Base-by-base conservation (phyloP, 306 rosid genomes). In the Vicia sativa region DNA sequence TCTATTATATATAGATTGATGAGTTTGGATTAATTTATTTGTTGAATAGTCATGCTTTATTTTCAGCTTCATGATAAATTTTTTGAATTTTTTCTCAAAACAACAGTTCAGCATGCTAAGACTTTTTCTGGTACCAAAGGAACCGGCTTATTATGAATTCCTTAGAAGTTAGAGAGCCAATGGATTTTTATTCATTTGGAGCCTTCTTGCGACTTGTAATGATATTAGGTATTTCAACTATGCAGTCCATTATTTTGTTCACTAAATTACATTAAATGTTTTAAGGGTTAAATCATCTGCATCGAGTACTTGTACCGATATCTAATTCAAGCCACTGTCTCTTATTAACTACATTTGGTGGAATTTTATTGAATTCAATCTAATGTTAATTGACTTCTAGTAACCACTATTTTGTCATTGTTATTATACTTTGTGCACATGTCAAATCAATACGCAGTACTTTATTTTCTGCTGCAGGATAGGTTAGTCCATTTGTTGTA, bases 401-500 rank as follows among this genome's bases (percentile, higher is more conserved):
- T 77, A 39, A 26, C 11, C 43, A 48, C 59, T 44, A 59, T 15
- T 37, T 39, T 38, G 41, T 9, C 7, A 38, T 42, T n/a, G n/a
- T n/a, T n/a, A n/a, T 8, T 38, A 16, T 74, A 65, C 44, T 37
- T 23, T 45, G 46, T 35, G 21, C 52, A 38, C 7, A 43, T 53
- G 31, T 74, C 64, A 44, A 31, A 13, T 45, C 10, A 38, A 54
- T 21, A 23, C 49, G 26, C 46, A 9, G 38, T 60, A 42, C 44
- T 75, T 71, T 58, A 7, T 69, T 83, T 69, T 50, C 26, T 77
- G 64, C 67, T 78, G 72, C 83, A 90, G 96, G 96, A 65, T 86
- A 82, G 71, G 87, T 87, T 50, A 85, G 78, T 59, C 96, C 96
- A 44, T 81, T 90, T 83, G 96, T 95, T n/a, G 75, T 84, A 65